These are phyloP conservation scores for Colletotrichum sp. DNA, from an alignment of 2,329 filamentous ascomycete species.

Conservation along the genomic window DNA sequence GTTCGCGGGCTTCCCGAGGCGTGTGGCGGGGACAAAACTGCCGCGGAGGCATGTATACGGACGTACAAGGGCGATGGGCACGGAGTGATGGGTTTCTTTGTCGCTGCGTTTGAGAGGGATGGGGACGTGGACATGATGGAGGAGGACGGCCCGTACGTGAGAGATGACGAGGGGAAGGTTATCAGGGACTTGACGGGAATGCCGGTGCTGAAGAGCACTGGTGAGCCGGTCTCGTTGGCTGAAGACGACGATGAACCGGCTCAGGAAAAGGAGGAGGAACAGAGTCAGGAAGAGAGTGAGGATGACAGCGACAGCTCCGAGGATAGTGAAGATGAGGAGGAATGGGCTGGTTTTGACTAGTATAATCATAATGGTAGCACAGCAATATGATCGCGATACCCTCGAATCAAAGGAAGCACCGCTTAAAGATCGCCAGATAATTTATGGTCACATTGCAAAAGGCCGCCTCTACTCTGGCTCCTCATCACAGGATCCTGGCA, in stretches of 20 bases:
- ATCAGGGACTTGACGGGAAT: slow-evolving; percentile 45
- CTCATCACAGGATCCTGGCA: background rate
- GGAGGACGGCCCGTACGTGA: slow-evolving; percentile 54
- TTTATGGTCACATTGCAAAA: background rate
- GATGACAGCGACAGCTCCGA: slow-evolving; percentile 21
- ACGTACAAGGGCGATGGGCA: slow-evolving; percentile 81
- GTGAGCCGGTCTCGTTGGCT: slow-evolving; percentile 30
- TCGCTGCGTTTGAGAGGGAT: slow-evolving; percentile 81
- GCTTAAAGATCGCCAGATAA: fast-evolving
- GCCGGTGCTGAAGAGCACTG: slow-evolving; percentile 41
- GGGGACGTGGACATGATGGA: slow-evolving; percentile 27
- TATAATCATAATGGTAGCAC: background rate
- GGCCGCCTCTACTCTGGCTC: background rate
- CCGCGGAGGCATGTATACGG: slow-evolving; percentile 80
- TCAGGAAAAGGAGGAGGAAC: background rate
- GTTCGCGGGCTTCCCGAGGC: slow-evolving; percentile 64
- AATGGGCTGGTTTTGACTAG: slow-evolving; percentile 26
- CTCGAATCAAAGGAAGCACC: background rate
- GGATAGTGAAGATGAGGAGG: slow-evolving; percentile 27
- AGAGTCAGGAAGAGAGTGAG: slow-evolving; percentile 1
- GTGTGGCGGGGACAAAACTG: slow-evolving; percentile 51
- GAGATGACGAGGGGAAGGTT: slow-evolving; percentile 60
- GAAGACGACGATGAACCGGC: slow-evolving; percentile 16
- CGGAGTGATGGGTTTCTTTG: slow-evolving; percentile 95
- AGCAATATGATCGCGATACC: background rate